Evolutionary conservation across 345 rosid species (phyloP), one percentile per base, ranked within the genome.

Genomic region (Cardamine occulta): DNA sequence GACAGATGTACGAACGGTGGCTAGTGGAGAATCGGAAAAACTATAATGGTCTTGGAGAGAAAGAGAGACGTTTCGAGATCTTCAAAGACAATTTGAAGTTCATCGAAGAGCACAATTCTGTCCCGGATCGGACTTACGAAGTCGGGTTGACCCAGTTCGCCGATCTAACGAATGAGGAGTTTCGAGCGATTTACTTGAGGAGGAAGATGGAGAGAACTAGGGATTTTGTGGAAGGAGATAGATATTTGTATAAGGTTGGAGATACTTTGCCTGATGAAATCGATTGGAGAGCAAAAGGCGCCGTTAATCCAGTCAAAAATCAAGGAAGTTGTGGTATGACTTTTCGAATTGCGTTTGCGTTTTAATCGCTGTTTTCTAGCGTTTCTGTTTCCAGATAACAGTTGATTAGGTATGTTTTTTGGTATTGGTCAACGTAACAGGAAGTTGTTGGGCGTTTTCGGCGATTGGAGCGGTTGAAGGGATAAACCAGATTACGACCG

Each of bases 401-500:
- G 19, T 19, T 19, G 19, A 19, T 19, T 19, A 19, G 19, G 19
- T 0, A 19, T 19, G 0, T 19, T 19, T 19, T 19, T 19, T 19
- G 19, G 19, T 19, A 1, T 60, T 21, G 18, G 18, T 21, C 1
- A 5, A 29, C 5, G 23, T 23, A 69, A 61, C n/a, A 88, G 94
- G 97, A 80, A 91, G 97, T 60, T 85, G 97, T 82, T 89, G 94
- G 94, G 92, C 97, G 26, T 91, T 91, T 81, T 91, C 97, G 7
- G 81, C 97, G 8, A 49, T 91, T 58, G 91, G 80, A 65, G 89
- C 97, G 18, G 94, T 91, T 61, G 97, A 91, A 75, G 94, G 93
- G 18, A 77, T 91, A 35, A 91, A 84, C 80, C 80, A 85, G 83
- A 89, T 91, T 10, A 89, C 84, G 10, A 91, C 93, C 0, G 97